Evolutionary conservation across 2,329 filamentous ascomycete genomes (phyloP), one percentile per base, ranked within the genome.

Genomic region (Aspergillus fumigatiaffinis): DNA sequence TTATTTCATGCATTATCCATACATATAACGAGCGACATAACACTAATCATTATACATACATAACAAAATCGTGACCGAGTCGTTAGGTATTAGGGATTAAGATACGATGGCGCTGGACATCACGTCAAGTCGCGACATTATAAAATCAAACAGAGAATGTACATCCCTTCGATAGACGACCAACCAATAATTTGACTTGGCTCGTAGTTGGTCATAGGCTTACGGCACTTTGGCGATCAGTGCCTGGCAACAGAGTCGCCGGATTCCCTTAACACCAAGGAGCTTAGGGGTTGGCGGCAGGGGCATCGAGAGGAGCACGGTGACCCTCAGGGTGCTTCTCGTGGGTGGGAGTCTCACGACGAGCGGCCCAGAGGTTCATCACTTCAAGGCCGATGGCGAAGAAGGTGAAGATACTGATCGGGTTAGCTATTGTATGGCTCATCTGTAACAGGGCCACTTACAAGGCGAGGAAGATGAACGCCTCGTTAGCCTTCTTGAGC

Each of bases 391-490:
- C n/a, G n/a, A 44, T 44, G 5, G 41, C 41, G 41, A 44, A 21
- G 41, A 44, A 21, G 41, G 41, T 44, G n/a, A 44, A 44, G 41
- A 44, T 44, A 20, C 41, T 44, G 21, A 4, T 5, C n/a, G 5
- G 14, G 5, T 35, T 44, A 44, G 41, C 21, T 5, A 20, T 4
- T 20, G 41, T 44, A 44, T 44, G 41, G 10, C 10, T 21, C 8
- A 44, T 20, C 3, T 10, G 21, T 5, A 3, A 44, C 4, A 3
- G 41, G 41, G 21, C 8, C 42, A 53, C 51, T 20, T 20, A 53
- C 51, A 53, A 53, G 3, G 51, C n/a, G 10, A 53, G 51, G 51
- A 53, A 53, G 12, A 53, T 53, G 38, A 53, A 53, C 20, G 51
- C 9, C n/a, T 53, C 51, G 25, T 53, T 53, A 3, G 51, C 51